Evolutionary conservation across 371 early-diverging fungal genomes (phyloP).

Genomic region (Chytridium lagenaria): DNA sequence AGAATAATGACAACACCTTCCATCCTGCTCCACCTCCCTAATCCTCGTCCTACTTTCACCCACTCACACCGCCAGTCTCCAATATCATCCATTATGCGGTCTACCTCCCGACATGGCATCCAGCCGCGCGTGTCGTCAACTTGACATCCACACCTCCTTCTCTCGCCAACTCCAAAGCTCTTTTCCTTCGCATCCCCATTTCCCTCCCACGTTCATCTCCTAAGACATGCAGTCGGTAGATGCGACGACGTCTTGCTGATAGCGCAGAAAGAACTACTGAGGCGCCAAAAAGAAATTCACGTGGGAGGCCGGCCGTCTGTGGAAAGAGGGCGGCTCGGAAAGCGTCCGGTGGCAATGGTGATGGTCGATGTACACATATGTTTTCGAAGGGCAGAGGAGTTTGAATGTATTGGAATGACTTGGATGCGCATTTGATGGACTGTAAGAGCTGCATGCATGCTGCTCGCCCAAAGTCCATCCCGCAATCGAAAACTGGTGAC

Average conservation of each 20-base stretch:
- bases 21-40: background rate
- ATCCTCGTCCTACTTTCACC: background rate
- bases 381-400: no score
- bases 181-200: background rate
- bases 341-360: no score
- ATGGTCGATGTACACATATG: no score
- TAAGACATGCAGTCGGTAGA: constrained; percentile 33
- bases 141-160: background rate
- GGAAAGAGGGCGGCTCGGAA: no score
- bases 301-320: no score
- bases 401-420: no score
- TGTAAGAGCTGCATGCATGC: no score
- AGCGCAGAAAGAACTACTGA: constrained; percentile 47
- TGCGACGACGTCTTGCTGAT: constrained; percentile 18
- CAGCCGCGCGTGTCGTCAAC: constrained; percentile 11
- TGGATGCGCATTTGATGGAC: no score
- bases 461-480: no score
- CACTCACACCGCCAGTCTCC: constrained; percentile 19
- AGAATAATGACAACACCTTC: no score
- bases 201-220: no score
- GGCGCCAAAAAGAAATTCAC: constrained; percentile 44
- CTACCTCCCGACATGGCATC: constrained; percentile 27
- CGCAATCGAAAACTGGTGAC: no score
- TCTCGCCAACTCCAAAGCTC: background rate
- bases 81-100: constrained; percentile 46